Evolutionary conservation across 1,139 yeast species (phyloP), one percentile per base, ranked within the genome.

Genomic region (Meyerozyma athensensis): DNA sequence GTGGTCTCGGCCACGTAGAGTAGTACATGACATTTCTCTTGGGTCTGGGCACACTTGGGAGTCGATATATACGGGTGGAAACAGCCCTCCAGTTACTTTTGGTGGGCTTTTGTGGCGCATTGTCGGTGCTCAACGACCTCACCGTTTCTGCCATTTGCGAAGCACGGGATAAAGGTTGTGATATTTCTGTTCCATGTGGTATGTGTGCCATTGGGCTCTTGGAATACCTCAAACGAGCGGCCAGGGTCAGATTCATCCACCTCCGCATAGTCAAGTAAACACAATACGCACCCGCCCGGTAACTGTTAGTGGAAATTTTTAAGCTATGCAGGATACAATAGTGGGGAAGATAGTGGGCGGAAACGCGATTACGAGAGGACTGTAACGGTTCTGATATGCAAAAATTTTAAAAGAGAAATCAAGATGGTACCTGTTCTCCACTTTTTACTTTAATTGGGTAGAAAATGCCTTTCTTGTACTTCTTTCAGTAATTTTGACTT

Each of bases 41-140:
- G 5, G 86, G 85, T 43, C 85, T 65, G 2, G 86, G 85, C 38
- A 80, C 76, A 43, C 68, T 65, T 2, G 86, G 83, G 49, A 80
- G 77, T 18, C 64, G 68, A 47, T 74, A 73, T 43, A 65, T 68
- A 43, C 57, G 63, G 22, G 53, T 51, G 36, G 53, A 42, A 32
- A 53, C 48, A 37, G 48, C 43, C 30, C 62, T 53, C 34, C 44
- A 48, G 36, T 54, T 24, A 10, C 33, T 18, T 4, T 20, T 4
- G 12, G 12, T 8, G 10, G 28, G 7, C 7, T n/a, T 5, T 24
- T n/a, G 12, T 14, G 28, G 17, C 7, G 4, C 13, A 9, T 14
- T 7, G 12, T 24, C 28, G 14, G 14, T 24, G 7, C 28, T 24
- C 28, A 24, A n/a, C 17, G 28, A 24, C 17, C 28, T 14, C 12